phyloP scores from a whole-genome alignment of 2,329 filamentous ascomycete genomes.

The Lomentospora prolificans region DNA sequence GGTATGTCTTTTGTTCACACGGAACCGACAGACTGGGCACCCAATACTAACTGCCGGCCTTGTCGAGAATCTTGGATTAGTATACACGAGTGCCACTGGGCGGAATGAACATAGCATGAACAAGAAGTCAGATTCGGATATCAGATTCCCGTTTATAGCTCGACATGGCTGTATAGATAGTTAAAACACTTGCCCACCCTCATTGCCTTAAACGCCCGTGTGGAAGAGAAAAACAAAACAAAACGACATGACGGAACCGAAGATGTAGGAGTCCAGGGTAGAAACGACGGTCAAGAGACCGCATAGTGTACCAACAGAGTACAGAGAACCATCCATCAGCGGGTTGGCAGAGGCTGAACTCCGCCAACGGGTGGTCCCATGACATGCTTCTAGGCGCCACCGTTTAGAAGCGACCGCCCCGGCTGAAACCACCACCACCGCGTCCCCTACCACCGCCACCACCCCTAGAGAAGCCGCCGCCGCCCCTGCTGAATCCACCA shows the following conservation, averaged over 20 bases:
- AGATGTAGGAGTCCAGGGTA: neutral
- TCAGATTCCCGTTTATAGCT: conserved; percentile 2
- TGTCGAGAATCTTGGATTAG: no score
- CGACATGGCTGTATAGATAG: conserved; percentile 3
- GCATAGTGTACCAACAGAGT: neutral
- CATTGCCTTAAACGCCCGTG: conserved; percentile 7
- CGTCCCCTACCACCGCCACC: conserved; percentile 8
- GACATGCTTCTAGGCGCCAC: no score
- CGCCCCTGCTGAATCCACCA: conserved; percentile 22
- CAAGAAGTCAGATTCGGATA: neutral
- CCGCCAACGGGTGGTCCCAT: no score
- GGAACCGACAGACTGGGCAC: no score
- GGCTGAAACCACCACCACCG: conserved; percentile 7
- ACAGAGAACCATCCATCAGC: neutral
- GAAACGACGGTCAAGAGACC: neutral
- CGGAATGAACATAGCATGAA: no score
- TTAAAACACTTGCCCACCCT: conserved; percentile 6
- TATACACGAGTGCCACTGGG: no score
- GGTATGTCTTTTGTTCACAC: no score
- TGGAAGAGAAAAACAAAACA: conserved; percentile 4
- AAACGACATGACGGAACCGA: neutral
- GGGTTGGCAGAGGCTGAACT: no score
- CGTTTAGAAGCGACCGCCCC: neutral
- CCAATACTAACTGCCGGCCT: no score
- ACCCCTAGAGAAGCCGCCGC: no score